Evolutionary conservation across 23 red algal genomes (phyloP).

Genomic region (Gracilaria vermiculophylla): DNA sequence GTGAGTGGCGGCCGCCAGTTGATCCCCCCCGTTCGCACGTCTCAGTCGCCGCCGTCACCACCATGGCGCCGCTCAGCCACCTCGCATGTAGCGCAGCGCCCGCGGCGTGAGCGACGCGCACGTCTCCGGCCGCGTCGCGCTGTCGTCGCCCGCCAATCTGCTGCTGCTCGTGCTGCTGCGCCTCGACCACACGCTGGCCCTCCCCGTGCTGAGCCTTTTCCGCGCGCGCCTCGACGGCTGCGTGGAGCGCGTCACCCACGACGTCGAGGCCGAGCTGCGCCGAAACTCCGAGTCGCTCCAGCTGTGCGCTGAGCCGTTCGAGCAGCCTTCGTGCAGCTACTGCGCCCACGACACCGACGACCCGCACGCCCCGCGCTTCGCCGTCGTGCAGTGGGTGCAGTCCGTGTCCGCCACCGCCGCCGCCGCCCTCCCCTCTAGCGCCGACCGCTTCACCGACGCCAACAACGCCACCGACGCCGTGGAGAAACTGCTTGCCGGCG

Average conservation of each 20-base stretch:
- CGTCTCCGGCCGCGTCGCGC: not conserved
- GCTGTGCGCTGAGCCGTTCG: not conserved
- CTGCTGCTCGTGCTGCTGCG: not conserved
- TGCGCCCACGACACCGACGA: not conserved
- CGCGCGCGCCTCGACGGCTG: slow-evolving; percentile 4
- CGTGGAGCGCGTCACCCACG: not conserved
- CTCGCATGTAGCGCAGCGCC: too few relatives aligned
- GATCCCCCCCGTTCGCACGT: too few relatives aligned
- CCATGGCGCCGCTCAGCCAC: too few relatives aligned
- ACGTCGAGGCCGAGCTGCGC: slow-evolving; percentile 8
- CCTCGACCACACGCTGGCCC: not conserved
- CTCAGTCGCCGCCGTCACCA: too few relatives aligned
- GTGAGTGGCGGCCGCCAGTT: too few relatives aligned
- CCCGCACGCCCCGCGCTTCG: not conserved
- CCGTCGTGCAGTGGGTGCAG: not conserved
- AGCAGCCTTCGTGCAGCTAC: not conserved
- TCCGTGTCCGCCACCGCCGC: not conserved
- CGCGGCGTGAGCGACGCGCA: too few relatives aligned
- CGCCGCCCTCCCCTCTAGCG: too few relatives aligned
- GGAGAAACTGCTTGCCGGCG: not conserved
- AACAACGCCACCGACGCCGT: not conserved
- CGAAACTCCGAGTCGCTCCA: not conserved
- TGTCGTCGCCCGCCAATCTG: slow-evolving; percentile 4
- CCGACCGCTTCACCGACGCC: not conserved
- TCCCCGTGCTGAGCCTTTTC: not conserved